These are phyloP conservation scores for Pleurotus sapidus DNA, from an alignment of 768 basidiomycete species.

Conservation along the genomic window DNA sequence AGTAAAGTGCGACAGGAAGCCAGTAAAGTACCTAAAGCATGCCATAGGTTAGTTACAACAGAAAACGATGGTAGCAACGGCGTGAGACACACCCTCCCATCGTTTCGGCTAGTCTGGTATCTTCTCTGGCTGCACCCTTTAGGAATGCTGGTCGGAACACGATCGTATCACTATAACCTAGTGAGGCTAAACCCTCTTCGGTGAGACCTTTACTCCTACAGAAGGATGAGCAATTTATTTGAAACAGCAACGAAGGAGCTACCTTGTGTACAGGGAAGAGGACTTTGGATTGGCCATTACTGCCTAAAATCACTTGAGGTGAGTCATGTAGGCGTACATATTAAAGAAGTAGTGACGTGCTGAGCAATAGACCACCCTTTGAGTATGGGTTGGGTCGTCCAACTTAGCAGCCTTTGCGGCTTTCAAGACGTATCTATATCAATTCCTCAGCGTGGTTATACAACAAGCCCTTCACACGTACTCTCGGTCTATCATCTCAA, in stretches of 20 bases:
- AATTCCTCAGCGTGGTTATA: too few species aligned
- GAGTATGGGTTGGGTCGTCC: slow-evolving; percentile 39
- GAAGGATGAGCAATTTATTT: not conserved
- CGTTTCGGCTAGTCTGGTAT: slow-evolving; percentile 36
- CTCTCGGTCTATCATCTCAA: slow-evolving; percentile 79
- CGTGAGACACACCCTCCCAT: slow-evolving; percentile 35
- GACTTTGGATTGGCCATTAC: slow-evolving; percentile 47
- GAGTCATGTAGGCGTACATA: too few species aligned
- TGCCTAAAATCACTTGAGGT: slow-evolving; percentile 29
- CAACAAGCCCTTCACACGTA: slow-evolving; percentile 26
- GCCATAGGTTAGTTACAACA: too few species aligned
- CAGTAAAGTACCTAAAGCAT: slow-evolving; percentile 30
- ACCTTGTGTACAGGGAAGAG: slow-evolving; percentile 50
- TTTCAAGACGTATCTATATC: slow-evolving; percentile 65
- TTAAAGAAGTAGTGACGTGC: slow-evolving; percentile 35
- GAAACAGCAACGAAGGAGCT: slow-evolving; percentile 5
- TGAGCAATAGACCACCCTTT: slow-evolving; percentile 71
- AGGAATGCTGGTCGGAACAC: slow-evolving; percentile 66
- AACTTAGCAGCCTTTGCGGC: slow-evolving; percentile 65
- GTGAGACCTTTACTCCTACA: slow-evolving; percentile 73
- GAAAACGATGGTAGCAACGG: not conserved
- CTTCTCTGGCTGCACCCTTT: slow-evolving; percentile 40
- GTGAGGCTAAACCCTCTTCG: slow-evolving; percentile 58
- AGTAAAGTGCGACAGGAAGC: slow-evolving; percentile 33
- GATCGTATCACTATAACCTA: slow-evolving; percentile 72